phyloP scores from a whole-genome alignment of 1,284 basidiomycete species.

The Mycosarcoma mackinlayi region DNA sequence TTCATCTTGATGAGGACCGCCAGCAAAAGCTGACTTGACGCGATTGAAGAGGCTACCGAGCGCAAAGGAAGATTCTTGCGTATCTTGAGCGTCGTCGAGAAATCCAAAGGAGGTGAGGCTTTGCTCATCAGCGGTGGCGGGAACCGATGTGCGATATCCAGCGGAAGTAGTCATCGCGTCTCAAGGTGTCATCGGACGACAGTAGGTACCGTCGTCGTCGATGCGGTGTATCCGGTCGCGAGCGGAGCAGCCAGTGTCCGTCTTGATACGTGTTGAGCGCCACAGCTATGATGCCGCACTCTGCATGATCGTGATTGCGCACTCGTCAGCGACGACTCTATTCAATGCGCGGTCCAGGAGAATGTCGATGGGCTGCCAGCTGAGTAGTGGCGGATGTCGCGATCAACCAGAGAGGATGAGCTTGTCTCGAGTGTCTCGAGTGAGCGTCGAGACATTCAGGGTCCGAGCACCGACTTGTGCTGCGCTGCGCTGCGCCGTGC shows the following conservation, averaged over 20 bases:
- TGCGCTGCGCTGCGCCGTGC: background rate
- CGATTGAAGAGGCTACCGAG: slow-evolving; percentile 59
- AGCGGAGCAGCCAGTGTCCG: too few relatives aligned
- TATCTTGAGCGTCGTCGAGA: slow-evolving; percentile 55
- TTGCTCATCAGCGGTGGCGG: slow-evolving; percentile 3
- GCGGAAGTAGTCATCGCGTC: background rate
- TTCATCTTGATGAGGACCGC: slow-evolving; percentile 6
- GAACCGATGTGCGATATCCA: slow-evolving; percentile 3
- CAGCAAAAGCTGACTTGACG: slow-evolving; percentile 58
- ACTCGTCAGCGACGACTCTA: too few relatives aligned
- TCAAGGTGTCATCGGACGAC: background rate
- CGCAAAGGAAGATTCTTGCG: slow-evolving; percentile 49
- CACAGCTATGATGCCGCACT: background rate
- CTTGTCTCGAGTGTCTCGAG: slow-evolving; percentile 1
- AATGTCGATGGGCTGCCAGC: background rate
- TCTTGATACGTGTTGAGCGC: too few relatives aligned
- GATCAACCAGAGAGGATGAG: slow-evolving; percentile 1
- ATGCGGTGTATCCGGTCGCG: too few relatives aligned
- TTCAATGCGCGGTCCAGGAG: too few relatives aligned
- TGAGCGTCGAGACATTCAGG: slow-evolving; percentile 1
- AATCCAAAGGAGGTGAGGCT: slow-evolving; percentile 60
- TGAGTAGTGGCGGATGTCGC: slow-evolving; percentile 1
- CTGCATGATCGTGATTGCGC: background rate
- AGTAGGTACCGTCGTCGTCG: background rate
- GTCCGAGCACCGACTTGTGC: slow-evolving; percentile 2